Percentiles rank a stretch among this genome's conserved stretches.
Conservation (phyloP, 768 basidiomycete genomes). For the Trametes villosa region DNA sequence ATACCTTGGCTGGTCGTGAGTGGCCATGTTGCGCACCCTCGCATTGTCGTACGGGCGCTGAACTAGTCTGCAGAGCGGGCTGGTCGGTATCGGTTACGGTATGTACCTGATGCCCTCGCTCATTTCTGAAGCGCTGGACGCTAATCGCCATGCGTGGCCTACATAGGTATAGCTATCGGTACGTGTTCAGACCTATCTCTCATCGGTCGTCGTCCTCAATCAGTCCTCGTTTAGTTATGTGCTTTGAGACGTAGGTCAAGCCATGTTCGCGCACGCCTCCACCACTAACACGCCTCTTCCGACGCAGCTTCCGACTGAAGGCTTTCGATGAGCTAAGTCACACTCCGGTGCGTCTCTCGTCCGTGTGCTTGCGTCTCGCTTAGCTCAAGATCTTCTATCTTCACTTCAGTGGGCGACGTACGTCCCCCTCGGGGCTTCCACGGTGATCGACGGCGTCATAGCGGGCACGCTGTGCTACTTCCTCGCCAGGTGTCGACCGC, state of each 20-base stretch:
- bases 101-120: neutral
- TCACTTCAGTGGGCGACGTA: slow-evolving; percentile 24
- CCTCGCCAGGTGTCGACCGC: slow-evolving; percentile 21
- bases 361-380: neutral
- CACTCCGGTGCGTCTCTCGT: slow-evolving; percentile 2
- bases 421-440: slow-evolving; percentile 17
- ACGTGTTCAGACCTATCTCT: neutral
- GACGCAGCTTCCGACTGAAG: slow-evolving; percentile 9
- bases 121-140: too few species aligned
- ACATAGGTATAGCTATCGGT: slow-evolving; percentile 7
- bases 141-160: neutral
- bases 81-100: slow-evolving; percentile 22
- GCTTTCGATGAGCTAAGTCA: slow-evolving; percentile 4
- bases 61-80: slow-evolving; percentile 12
- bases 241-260: slow-evolving; percentile 15
- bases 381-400: too few species aligned
- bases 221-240: slow-evolving; percentile 6
- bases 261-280: neutral
- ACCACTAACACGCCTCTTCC: neutral
- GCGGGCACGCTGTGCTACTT: slow-evolving; percentile 26
- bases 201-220: neutral
- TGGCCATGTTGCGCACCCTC: neutral
- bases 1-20: slow-evolving; percentile 18
- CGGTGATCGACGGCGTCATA: slow-evolving; percentile 22
- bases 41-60: neutral